These are phyloP conservation scores for Daucus carota DNA, from an alignment of 129 eudicot species.

Conservation along the genomic window DH1_v3.0 NC_030386.2:39376001-39376500, in stretches of 20 bases:
- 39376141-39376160: conserved; percentile 6
- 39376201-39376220: conserved; percentile 11
- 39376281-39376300: conserved; percentile 39
- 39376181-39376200: conserved; percentile 6
- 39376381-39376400: conserved; percentile 52
- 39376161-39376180: conserved; percentile 5
- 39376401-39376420: conserved; percentile 52
- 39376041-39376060: background rate
- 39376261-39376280: conserved; percentile 21
- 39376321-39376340: conserved; percentile 41
- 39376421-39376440: conserved; percentile 48
- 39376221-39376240: conserved; percentile 31
- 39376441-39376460: conserved; percentile 45
- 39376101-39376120: background rate
- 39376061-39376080: background rate
- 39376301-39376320: conserved; percentile 46
- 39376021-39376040: background rate
- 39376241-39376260: conserved; percentile 23
- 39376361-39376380: conserved; percentile 56
- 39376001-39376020: background rate
- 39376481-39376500: conserved; percentile 77
- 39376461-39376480: conserved; percentile 44
- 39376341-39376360: conserved; percentile 45
- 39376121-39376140: conserved; percentile 8
- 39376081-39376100: background rate